Conservation (phyloP, 257 asterid species). For the Penstemon barbatus region DNA sequence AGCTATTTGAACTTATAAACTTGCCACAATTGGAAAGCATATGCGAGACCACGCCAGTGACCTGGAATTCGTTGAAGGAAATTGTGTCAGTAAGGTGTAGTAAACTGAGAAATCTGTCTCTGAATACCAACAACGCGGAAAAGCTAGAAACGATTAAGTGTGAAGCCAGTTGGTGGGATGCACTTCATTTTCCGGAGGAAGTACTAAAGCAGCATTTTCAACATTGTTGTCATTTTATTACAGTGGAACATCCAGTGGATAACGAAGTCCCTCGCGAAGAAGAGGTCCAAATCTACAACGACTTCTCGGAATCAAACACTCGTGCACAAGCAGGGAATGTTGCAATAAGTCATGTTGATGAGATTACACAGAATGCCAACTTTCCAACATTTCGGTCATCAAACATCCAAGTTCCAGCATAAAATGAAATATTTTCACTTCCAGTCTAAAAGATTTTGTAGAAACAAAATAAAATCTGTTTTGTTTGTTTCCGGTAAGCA, state of each 20-base stretch:
- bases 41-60: not conserved
- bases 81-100: not conserved
- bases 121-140: not conserved
- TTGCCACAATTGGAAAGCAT: conserved; percentile 22
- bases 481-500: no score
- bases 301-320: not conserved
- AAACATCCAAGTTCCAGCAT: no score
- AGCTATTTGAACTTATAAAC: conserved; percentile 19
- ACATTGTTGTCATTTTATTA: not conserved
- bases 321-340: not conserved
- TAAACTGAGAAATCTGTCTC: not conserved
- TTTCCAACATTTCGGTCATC: not conserved
- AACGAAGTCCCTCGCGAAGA: not conserved
- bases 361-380: no score
- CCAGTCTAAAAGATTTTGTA: no score
- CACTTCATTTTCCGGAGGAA: not conserved
- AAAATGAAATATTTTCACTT: no score
- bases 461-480: no score
- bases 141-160: conserved; percentile 11
- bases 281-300: not conserved
- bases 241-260: not conserved
- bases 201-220: not conserved
- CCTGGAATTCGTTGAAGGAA: conserved; percentile 19
- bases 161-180: conserved; percentile 12
- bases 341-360: not conserved